Conservation (phyloP, 805 yeast genomes). For the Yamadazyma insecticola region DNA sequence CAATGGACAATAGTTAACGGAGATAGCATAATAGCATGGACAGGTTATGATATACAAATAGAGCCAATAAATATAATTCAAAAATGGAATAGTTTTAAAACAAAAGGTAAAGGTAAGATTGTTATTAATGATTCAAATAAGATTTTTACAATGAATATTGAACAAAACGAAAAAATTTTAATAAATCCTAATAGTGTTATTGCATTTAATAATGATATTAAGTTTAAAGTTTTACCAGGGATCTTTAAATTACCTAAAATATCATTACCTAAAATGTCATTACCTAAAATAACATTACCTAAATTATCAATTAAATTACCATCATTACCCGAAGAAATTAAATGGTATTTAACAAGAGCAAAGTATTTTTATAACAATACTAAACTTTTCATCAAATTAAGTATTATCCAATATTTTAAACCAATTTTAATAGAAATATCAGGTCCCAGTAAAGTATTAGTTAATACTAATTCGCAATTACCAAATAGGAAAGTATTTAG, state of each 20-base stretch:
- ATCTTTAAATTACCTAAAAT: slow-evolving; percentile 3
- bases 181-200: slow-evolving; percentile 37
- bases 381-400: slow-evolving; percentile 8
- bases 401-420: slow-evolving; percentile 10
- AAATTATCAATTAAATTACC: too few species aligned
- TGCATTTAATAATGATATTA: slow-evolving; percentile 21
- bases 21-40: slow-evolving; percentile 42
- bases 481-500: slow-evolving; percentile 12
- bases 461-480: slow-evolving; percentile 14
- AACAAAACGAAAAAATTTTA: slow-evolving; percentile 31
- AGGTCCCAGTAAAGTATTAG: slow-evolving; percentile 24
- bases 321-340: not conserved
- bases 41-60: slow-evolving; percentile 34
- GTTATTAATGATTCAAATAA: slow-evolving; percentile 39
- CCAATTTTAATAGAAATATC: slow-evolving; percentile 17
- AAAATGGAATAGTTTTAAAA: slow-evolving; percentile 21
- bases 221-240: too few species aligned
- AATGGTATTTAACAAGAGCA: slow-evolving; percentile 1
- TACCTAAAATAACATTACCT: not conserved
- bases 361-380: slow-evolving; percentile 5
- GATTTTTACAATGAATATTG: slow-evolving; percentile 30
- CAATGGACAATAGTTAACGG: slow-evolving; percentile 40
- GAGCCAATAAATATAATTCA: slow-evolving; percentile 11
- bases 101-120: slow-evolving; percentile 35
- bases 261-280: too few species aligned